Evolutionary conservation across 2,329 filamentous ascomycete genomes (phyloP).

Genomic region (Fusarium sp.): DNA sequence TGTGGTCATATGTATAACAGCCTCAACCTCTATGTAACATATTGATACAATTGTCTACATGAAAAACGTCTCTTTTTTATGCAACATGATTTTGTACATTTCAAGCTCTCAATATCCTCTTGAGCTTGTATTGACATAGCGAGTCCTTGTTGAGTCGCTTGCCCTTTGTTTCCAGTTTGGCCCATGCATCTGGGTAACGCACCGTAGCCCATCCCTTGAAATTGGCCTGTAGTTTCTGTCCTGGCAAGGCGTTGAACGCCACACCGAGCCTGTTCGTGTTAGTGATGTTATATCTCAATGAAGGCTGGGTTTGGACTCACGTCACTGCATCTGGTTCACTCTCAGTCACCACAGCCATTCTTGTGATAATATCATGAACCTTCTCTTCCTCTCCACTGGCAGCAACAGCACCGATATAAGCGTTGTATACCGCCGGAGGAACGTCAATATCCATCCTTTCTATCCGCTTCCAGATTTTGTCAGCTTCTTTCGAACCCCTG

Average conservation of each 20-base stretch:
- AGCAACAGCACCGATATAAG: constrained; percentile 83
- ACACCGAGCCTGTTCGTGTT: constrained; percentile 74
- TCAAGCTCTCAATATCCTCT: constrained; percentile 65
- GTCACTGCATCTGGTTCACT: constrained; percentile 77
- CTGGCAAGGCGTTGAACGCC: constrained; percentile 81
- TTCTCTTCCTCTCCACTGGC: constrained; percentile 80
- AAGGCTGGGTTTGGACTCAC: constrained; percentile 67
- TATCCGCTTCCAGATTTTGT: constrained; percentile 80
- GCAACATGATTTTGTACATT: constrained; percentile 51
- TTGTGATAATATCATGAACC: constrained; percentile 75
- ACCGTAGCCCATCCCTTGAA: constrained; percentile 82
- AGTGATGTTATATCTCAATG: constrained; percentile 9
- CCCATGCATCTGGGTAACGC: constrained; percentile 79
- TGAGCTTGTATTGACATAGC: constrained; percentile 65
- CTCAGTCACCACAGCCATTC: constrained; percentile 77
- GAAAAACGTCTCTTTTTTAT: constrained; percentile 38
- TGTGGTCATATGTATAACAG: constrained; percentile 56
- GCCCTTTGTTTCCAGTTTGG: constrained; percentile 71
- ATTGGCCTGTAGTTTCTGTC: constrained; percentile 74
- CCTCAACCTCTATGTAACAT: constrained; percentile 53
- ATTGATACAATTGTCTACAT: constrained; percentile 55
- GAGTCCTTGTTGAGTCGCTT: constrained; percentile 61
- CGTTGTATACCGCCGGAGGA: constrained; percentile 79
- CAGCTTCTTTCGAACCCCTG: constrained; percentile 72
- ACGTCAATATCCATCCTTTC: constrained; percentile 84